phyloP scores from a whole-genome alignment of 2,329 filamentous ascomycete species.

The Aphanoascus verrucosus region DNA sequence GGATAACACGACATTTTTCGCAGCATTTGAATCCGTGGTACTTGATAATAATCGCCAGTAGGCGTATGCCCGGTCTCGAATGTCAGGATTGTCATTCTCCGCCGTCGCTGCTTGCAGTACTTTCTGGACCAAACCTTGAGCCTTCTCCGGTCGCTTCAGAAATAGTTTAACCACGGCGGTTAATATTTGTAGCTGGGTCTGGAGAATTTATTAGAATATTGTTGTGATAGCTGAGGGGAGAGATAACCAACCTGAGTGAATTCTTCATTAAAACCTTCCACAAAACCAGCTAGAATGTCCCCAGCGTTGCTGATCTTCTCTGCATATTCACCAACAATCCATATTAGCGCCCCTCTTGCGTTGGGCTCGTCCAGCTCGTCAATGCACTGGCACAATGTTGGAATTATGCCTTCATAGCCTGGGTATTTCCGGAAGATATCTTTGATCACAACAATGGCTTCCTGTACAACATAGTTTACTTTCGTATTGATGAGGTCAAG shows the following conservation, averaged over 20 bases:
- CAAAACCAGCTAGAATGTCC: constrained; percentile 81
- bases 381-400: constrained; percentile 89
- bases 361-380: constrained; percentile 93
- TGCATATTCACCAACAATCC: constrained; percentile 98
- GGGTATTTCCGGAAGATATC: constrained; percentile 97
- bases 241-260: constrained; percentile 65
- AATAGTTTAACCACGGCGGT: constrained; percentile 97
- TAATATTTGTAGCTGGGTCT: constrained; percentile 96
- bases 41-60: constrained; percentile 91
- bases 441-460: constrained; percentile 97
- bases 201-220: constrained; percentile 6
- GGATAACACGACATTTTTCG: constrained; percentile 87
- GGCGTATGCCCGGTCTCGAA: constrained; percentile 90
- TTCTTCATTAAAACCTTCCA: constrained; percentile 89
- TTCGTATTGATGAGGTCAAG: constrained; percentile 93
- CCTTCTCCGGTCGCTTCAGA: constrained; percentile 88
- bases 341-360: constrained; percentile 82
- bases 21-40: constrained; percentile 70
- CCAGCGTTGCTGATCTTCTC: constrained; percentile 99
- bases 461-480: constrained; percentile 98
- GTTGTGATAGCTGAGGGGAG: neutral
- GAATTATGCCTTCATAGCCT: constrained; percentile 95
- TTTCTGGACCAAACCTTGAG: constrained; percentile 83
- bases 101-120: constrained; percentile 85
- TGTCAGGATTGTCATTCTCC: constrained; percentile 95